Percentiles rank a stretch among this genome's conserved stretches.
phyloP scores from a whole-genome alignment of 208 protist species.

The Zelonia costaricensis region DNA sequence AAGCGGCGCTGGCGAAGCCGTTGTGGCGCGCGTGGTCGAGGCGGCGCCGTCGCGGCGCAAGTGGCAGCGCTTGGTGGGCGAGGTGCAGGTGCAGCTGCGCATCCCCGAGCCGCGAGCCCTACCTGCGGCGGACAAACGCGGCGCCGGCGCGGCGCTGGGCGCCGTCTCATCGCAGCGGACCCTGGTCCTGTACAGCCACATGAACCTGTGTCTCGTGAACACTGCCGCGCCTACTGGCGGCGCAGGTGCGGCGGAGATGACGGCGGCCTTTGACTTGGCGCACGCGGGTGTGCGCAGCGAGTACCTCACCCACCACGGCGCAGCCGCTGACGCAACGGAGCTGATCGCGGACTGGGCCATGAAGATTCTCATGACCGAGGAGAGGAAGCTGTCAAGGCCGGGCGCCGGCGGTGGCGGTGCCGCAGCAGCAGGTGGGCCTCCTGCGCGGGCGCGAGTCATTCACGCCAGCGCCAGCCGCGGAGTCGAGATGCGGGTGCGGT shows the following conservation, averaged over 20 bases:
- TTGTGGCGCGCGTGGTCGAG: background rate
- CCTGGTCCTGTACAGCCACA: constrained; percentile 25
- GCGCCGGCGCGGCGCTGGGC: background rate
- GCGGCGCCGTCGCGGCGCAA: background rate
- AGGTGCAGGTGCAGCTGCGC: constrained; percentile 24
- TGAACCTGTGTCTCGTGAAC: constrained; percentile 21
- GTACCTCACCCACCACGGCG: constrained; percentile 6
- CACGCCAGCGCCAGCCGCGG: constrained; percentile 33
- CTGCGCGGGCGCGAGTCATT: constrained; percentile 4
- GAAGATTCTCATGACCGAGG: constrained; percentile 25
- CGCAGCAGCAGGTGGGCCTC: background rate
- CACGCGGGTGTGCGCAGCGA: constrained; percentile 28
- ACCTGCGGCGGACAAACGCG: background rate
- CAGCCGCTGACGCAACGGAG: constrained; percentile 1
- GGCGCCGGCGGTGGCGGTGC: background rate
- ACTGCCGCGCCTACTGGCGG: background rate
- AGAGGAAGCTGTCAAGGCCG: constrained; percentile 1
- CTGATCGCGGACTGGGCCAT: constrained; percentile 27
- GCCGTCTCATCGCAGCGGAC: constrained; percentile 12
- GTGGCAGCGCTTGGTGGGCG: constrained; percentile 20
- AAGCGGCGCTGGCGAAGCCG: background rate
- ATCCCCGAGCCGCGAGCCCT: constrained; percentile 16
- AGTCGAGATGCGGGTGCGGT: constrained; percentile 49
- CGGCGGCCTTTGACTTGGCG: constrained; percentile 19
- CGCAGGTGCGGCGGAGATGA: constrained; percentile 6